Base-by-base conservation (phyloP, 768 basidiomycete genomes). In the Podaxis rugospora region DNA sequence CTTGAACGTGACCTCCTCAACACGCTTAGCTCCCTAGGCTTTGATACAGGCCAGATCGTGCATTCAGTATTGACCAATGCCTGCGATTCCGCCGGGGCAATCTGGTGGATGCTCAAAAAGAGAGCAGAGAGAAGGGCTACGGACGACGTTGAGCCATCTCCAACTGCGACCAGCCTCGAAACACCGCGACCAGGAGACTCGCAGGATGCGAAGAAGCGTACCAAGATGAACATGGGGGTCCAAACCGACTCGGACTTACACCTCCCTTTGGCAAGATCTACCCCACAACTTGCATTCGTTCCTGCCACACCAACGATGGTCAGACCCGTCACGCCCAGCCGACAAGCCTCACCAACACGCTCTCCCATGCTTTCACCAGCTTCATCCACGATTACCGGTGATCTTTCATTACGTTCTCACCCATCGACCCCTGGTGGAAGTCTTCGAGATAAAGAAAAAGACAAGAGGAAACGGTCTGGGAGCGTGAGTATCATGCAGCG, bases 401-500 rank as follows among this genome's bases (percentile, higher is more conserved):
- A 84, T 3, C 76, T 82, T 2, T 78, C 82, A 2, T 78, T 78
- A 13, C 81, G 81, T 54, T 90, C 89, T 6, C 80, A 86, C 65
- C 90, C 88, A 11, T 82, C 84, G 2, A 92, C 90, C 0, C 90
- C 92, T 0, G 82, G 80, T 23, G 80, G 86, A 14, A 85, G 83
- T 64, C 60, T 80, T 58, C 87, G 80, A 67, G 84, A 84, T 55
- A 82, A 80, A 67, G 84, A 84, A 57, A 80, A 78, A 25, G 70
- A 68, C 28, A 78, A 80, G 18, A 80, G 87, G 51, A 95, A 95
- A 70, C 81, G 95, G 14, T 87, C 93, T 1, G 91, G 93, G 5
- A 96, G 95, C 61, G 92, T 98, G 55, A 95, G 89, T 67, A 97
- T 98, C 71, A 92, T 98, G 83, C 95, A 98, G 67, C 86, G 95